A percentile compares a stretch with the other conserved stretches of the same genome.
phyloP scores from a whole-genome alignment of 495 filamentous ascomycete genomes.

The Hyaloscypha variabilis region DNA sequence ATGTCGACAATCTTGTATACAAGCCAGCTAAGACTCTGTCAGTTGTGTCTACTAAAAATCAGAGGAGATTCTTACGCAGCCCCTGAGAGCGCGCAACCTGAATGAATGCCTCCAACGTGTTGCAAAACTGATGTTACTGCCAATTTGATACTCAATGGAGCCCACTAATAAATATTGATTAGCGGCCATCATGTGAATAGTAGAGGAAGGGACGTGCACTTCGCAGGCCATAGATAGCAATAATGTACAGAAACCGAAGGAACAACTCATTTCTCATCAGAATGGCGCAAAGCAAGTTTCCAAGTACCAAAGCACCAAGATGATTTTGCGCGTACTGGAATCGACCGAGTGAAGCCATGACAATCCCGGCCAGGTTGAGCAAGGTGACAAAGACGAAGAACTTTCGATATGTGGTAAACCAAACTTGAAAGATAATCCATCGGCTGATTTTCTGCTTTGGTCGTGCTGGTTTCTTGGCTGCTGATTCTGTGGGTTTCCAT shows the following conservation, averaged over 20 bases:
- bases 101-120: slow-evolving; percentile 49
- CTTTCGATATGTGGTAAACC: slow-evolving; percentile 31
- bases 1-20: slow-evolving; percentile 48
- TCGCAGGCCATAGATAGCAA: slow-evolving; percentile 45
- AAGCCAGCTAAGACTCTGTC: slow-evolving; percentile 39
- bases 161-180: slow-evolving; percentile 38
- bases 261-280: slow-evolving; percentile 47
- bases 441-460: slow-evolving; percentile 36
- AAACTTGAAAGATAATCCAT: slow-evolving; percentile 39
- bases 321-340: slow-evolving; percentile 46
- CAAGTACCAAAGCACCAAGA: slow-evolving; percentile 45
- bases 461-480: slow-evolving; percentile 22
- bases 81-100: slow-evolving; percentile 46
- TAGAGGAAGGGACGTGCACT: slow-evolving; percentile 35
- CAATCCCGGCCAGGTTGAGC: slow-evolving; percentile 43
- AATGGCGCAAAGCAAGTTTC: slow-evolving; percentile 45
- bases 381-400: slow-evolving; percentile 28
- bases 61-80: slow-evolving; percentile 36
- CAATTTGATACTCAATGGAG: slow-evolving; percentile 40
- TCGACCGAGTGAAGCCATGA: slow-evolving; percentile 37
- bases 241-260: slow-evolving; percentile 41
- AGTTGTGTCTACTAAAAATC: slow-evolving; percentile 10
- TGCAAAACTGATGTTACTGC: slow-evolving; percentile 44
- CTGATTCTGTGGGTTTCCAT: slow-evolving; percentile 10
- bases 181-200: slow-evolving; percentile 14